phyloP scores from a whole-genome alignment of 2,329 filamentous ascomycete species.

The Fusarium sp. region DNA sequence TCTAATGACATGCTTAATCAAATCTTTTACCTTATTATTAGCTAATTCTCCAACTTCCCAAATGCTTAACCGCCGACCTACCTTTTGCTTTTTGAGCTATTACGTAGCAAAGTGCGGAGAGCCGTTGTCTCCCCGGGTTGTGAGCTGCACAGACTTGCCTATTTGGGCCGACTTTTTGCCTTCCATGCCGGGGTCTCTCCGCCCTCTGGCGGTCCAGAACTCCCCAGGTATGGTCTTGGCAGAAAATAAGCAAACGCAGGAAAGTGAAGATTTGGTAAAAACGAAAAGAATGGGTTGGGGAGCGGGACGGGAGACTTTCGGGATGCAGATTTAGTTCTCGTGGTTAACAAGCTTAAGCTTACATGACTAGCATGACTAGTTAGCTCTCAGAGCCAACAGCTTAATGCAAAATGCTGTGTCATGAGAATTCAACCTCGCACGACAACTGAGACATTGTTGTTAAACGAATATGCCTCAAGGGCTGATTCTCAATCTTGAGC shows the following conservation, averaged over 20 bases:
- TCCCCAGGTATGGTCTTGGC: constrained; percentile 18
- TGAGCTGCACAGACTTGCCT: constrained; percentile 23
- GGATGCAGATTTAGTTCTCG: background rate
- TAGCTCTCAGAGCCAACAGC: background rate
- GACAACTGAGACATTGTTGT: constrained; percentile 10
- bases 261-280: background rate
- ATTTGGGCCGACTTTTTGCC: background rate
- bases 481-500: background rate
- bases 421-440: constrained; percentile 19
- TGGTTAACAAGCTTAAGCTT: background rate
- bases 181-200: constrained; percentile 12
- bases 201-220: constrained; percentile 12
- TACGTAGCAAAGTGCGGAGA: constrained; percentile 26
- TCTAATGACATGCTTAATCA: constrained; percentile 34
- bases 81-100: background rate
- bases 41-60: constrained; percentile 39
- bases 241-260: constrained; percentile 3
- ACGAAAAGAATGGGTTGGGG: constrained; percentile 2
- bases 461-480: background rate
- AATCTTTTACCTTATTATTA: constrained; percentile 42
- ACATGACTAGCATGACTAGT: constrained; percentile 30
- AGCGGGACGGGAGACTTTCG: background rate
- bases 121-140: constrained; percentile 5
- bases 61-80: background rate
- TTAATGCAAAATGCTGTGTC: constrained; percentile 13